Evolutionary conservation across 108 stramenopile species (phyloP).

Genomic region (Cyclotella cryptica): DNA sequence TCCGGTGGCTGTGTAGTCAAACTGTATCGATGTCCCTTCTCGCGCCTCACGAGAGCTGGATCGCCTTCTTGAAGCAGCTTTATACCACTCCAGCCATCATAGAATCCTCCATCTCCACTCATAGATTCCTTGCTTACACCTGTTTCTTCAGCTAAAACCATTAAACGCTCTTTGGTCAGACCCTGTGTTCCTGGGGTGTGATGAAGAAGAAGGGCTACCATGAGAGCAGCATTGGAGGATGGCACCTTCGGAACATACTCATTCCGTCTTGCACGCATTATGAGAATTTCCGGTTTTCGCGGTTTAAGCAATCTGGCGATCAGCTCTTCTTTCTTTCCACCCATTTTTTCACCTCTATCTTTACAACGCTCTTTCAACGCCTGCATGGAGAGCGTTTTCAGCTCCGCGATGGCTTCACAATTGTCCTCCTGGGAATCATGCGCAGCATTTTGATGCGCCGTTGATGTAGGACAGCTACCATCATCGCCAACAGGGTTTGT

Average conservation of each 20-base stretch:
- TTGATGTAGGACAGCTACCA: neutral
- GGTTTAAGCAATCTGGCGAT: conserved; percentile 61
- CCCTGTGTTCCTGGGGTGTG: conserved; percentile 51
- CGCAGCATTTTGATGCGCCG: neutral
- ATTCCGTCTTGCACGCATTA: conserved; percentile 43
- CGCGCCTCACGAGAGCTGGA: conserved; percentile 59
- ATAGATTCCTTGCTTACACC: conserved; percentile 69
- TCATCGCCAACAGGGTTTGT: conserved; percentile 10
- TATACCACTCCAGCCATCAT: conserved; percentile 65
- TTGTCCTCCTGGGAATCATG: conserved; percentile 8
- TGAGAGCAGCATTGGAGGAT: conserved; percentile 56
- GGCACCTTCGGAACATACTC: conserved; percentile 64
- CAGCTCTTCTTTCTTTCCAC: conserved; percentile 61
- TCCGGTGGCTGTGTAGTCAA: conserved; percentile 58
- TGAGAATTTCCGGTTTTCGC: conserved; percentile 58
- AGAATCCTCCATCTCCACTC: conserved; percentile 65
- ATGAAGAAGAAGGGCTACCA: conserved; percentile 63
- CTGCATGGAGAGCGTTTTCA: conserved; percentile 44
- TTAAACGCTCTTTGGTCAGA: conserved; percentile 62
- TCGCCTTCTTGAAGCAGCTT: conserved; percentile 55
- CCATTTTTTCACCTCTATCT: conserved; percentile 54
- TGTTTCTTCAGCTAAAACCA: conserved; percentile 59
- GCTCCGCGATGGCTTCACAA: conserved; percentile 12
- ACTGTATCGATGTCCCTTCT: conserved; percentile 53
- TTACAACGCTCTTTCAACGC: conserved; percentile 55